phyloP scores from a whole-genome alignment of 768 basidiomycete species.

The Psilocybe sp. region DNA sequence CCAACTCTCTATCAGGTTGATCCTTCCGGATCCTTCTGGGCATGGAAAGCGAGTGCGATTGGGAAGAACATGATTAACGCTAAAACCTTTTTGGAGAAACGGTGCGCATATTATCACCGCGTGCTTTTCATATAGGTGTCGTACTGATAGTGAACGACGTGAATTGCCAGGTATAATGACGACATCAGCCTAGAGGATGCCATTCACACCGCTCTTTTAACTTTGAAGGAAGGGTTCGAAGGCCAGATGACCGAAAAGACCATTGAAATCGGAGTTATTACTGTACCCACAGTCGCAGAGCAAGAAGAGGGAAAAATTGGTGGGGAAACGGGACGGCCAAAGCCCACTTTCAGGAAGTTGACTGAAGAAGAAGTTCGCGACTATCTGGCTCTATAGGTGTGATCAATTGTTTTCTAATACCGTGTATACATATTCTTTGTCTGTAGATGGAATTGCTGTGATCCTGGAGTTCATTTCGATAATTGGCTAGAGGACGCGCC shows the following conservation, averaged over 20 bases:
- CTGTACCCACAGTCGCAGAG: slow-evolving; percentile 74
- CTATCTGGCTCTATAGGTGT: slow-evolving; percentile 77
- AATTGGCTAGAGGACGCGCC: neutral
- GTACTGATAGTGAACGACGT: slow-evolving; percentile 16
- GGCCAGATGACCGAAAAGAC: slow-evolving; percentile 99
- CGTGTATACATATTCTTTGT: slow-evolving; percentile 21
- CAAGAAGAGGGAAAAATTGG: slow-evolving; percentile 71
- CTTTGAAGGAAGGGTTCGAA: slow-evolving; percentile 98
- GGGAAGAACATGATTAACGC: slow-evolving; percentile 99
- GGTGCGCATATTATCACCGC: slow-evolving; percentile 48
- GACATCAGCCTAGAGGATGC: slow-evolving; percentile 98
- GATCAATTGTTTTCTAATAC: slow-evolving; percentile 18
- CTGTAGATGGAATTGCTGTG: slow-evolving; percentile 12
- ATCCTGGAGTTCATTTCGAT: slow-evolving; percentile 10
- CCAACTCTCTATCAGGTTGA: slow-evolving; percentile 98
- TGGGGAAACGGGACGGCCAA: slow-evolving; percentile 64
- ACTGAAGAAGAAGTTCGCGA: slow-evolving; percentile 96
- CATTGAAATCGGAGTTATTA: slow-evolving; percentile 96
- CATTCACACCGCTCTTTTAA: slow-evolving; percentile 96
- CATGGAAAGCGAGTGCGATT: slow-evolving; percentile 99
- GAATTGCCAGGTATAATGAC: slow-evolving; percentile 83
- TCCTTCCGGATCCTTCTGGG: slow-evolving; percentile 99
- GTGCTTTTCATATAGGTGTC: slow-evolving; percentile 12
- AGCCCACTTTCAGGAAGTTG: slow-evolving; percentile 91
- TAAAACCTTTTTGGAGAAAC: slow-evolving; percentile 98